Evolutionary conservation across 2,329 filamentous ascomycete genomes (phyloP).

Genomic region (Chrysosporium keratinophilum): DNA sequence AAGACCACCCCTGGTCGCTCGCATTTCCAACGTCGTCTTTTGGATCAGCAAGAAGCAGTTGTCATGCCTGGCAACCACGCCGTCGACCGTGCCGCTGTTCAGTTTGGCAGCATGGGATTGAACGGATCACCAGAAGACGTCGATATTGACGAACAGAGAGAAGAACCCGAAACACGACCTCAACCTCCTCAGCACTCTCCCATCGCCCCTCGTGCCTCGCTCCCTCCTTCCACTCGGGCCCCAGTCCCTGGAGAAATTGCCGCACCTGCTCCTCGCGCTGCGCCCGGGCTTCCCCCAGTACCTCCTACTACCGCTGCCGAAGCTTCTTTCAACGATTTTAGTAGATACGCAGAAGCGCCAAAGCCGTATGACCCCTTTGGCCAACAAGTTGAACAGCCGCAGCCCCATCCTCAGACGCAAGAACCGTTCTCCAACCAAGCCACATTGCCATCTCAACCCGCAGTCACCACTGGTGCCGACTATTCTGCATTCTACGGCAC

Average conservation of each 20-base stretch:
- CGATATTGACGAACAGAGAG: constrained; percentile 86
- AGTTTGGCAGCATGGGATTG: constrained; percentile 91
- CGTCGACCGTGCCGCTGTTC: constrained; percentile 82
- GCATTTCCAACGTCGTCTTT: constrained; percentile 72
- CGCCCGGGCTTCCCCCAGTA: constrained; percentile 52
- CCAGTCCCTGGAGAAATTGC: constrained; percentile 33
- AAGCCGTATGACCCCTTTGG: constrained; percentile 79
- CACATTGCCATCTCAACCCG: constrained; percentile 52
- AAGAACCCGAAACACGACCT: constrained; percentile 87
- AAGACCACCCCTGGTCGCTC: constrained; percentile 58
- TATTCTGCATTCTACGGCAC: constrained; percentile 79
- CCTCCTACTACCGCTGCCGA: constrained; percentile 44
- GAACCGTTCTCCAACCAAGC: constrained; percentile 46
- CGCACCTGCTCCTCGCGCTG: constrained; percentile 46
- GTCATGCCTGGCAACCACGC: constrained; percentile 97
- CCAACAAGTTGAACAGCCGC: constrained; percentile 54
- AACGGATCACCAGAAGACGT: constrained; percentile 61
- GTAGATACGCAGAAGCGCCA: constrained; percentile 50
- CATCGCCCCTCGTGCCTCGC: constrained; percentile 70
- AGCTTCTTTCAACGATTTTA: constrained; percentile 40
- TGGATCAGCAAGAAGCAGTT: constrained; percentile 94
- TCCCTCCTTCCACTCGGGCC: constrained; percentile 55
- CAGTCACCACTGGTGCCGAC: constrained; percentile 53
- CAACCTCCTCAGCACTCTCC: constrained; percentile 92
- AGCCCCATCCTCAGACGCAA: constrained; percentile 44